Evolutionary conservation across 495 filamentous ascomycete species (phyloP), one percentile per base, ranked within the genome.

Genomic region (Penicillium waksmanii): DNA sequence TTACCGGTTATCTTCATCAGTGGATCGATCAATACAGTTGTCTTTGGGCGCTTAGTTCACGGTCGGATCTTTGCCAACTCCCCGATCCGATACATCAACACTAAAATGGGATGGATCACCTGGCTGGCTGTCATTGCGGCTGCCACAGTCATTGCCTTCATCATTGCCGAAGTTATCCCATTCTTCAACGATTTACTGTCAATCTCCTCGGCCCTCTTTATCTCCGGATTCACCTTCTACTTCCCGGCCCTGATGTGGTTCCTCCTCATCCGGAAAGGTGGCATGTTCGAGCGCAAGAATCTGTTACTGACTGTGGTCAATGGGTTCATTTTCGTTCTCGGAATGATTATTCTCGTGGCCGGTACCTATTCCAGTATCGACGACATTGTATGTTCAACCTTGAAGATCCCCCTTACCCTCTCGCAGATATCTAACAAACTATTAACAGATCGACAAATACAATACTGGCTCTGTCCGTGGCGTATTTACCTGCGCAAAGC

Each of bases 1-100:
- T 67, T 89, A 2, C 90, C 90, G 15, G 87, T 91, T 53, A 87
- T 91, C 67, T 87, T 89, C 70, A 88, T 79, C 71, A 85, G 84
- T 40, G 85, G 85, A 15, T 84, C 80, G 33, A 87, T 87, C 74
- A 86, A 86, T 69, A 82, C 81, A 15, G 81, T 80, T 0, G 84
- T 87, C n/a, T 77, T 82, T 27, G 80, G 63, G 21, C 85, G 85
- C 57, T 82, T 89, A 62, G 76, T 90, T 50, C 85, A 86, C 60
- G 82, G 82, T 36, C 80, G 85, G 13, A 62, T 85, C 19, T 86
- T 83, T 63, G 74, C 67, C 35, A 70, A 80, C 68, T 82, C 80
- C 13, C 68, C 83, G 58, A 77, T 79, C 23, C 80, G 79, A 48
- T 85, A 82, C 70, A 78, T 88, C 69, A 85, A 82, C 76, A 85